Conservation (phyloP, 1,284 basidiomycete species). For the Thelephora terrestris region DNA sequence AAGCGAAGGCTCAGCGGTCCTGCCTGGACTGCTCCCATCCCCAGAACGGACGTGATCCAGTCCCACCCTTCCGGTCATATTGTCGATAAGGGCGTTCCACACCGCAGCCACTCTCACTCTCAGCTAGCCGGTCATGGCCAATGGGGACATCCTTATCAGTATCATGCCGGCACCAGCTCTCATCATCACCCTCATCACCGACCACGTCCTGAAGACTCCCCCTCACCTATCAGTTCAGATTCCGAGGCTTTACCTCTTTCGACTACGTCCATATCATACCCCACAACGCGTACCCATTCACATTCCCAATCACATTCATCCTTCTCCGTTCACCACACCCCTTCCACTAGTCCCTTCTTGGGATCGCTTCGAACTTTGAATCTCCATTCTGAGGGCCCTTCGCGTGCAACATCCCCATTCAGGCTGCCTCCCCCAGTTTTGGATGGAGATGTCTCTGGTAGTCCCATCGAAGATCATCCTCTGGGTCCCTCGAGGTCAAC, state of each 20-base stretch:
- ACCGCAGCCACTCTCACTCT: slow-evolving; percentile 13
- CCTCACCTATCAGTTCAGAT: slow-evolving; percentile 60
- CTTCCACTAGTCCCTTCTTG: slow-evolving; percentile 74
- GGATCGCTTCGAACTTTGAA: slow-evolving; percentile 71
- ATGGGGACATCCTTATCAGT: slow-evolving; percentile 33
- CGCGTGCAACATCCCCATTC: slow-evolving; percentile 59
- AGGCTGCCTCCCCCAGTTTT: slow-evolving; percentile 41
- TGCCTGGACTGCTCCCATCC: neutral
- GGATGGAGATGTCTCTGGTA: slow-evolving; percentile 16
- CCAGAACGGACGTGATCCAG: slow-evolving; percentile 14
- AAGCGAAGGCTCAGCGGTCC: slow-evolving; percentile 1
- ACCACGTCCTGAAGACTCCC: slow-evolving; percentile 42
- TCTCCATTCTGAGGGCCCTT: slow-evolving; percentile 55
- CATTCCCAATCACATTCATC: slow-evolving; percentile 7
- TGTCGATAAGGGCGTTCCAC: slow-evolving; percentile 17
- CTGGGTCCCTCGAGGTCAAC: slow-evolving; percentile 15
- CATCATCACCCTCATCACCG: slow-evolving; percentile 27
- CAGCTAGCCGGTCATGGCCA: slow-evolving; percentile 20
- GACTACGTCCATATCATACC: slow-evolving; percentile 11
- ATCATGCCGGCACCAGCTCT: slow-evolving; percentile 16
- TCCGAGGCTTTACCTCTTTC: slow-evolving; percentile 39
- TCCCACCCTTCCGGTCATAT: slow-evolving; percentile 37
- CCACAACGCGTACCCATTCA: slow-evolving; percentile 16
- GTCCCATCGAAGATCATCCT: slow-evolving; percentile 25
- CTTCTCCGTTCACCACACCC: slow-evolving; percentile 28